These are phyloP conservation scores for Asclepias syriaca DNA, from an alignment of 257 asterid genomes.

Conservation along the genomic window DNA sequence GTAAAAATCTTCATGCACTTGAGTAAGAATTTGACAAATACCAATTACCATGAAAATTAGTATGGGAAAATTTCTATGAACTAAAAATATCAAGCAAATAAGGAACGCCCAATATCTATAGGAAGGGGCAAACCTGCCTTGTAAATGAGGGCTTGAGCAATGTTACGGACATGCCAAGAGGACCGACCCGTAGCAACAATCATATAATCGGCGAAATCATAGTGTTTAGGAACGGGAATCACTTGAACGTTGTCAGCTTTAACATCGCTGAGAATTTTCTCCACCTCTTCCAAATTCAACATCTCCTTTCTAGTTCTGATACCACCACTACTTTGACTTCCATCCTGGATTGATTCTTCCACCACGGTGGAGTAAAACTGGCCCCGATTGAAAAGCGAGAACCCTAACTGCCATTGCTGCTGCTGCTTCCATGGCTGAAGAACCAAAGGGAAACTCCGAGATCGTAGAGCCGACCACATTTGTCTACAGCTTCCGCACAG, in stretches of 20 bases:
- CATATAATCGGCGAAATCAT: conserved; percentile 74
- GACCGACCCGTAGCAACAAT: conserved; percentile 91
- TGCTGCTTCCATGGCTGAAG: conserved; percentile 21
- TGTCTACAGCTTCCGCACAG: conserved; percentile 1
- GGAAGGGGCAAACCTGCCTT: conserved; percentile 41
- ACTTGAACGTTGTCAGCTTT: conserved; percentile 79
- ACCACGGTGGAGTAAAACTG: conserved; percentile 28
- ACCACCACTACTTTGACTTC: background rate
- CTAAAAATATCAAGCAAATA: background rate
- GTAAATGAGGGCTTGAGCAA: conserved; percentile 85
- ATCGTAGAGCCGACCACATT: conserved; percentile 56
- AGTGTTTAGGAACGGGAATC: conserved; percentile 53
- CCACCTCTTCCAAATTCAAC: conserved; percentile 75
- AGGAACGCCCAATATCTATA: background rate
- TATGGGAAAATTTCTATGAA: background rate
- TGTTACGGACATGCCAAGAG: conserved; percentile 93
- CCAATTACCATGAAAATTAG: background rate
- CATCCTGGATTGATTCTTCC: background rate
- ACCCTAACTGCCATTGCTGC: conserved; percentile 16
- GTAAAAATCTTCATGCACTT: background rate
- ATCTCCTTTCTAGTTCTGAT: conserved; percentile 27
- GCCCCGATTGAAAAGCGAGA: conserved; percentile 25
- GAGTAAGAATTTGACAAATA: background rate
- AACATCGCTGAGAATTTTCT: conserved; percentile 68
- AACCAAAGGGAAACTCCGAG: conserved; percentile 34